phyloP scores from a whole-genome alignment of 192 early-diverging fungal species.

The Backusella morwellensis region DNA sequence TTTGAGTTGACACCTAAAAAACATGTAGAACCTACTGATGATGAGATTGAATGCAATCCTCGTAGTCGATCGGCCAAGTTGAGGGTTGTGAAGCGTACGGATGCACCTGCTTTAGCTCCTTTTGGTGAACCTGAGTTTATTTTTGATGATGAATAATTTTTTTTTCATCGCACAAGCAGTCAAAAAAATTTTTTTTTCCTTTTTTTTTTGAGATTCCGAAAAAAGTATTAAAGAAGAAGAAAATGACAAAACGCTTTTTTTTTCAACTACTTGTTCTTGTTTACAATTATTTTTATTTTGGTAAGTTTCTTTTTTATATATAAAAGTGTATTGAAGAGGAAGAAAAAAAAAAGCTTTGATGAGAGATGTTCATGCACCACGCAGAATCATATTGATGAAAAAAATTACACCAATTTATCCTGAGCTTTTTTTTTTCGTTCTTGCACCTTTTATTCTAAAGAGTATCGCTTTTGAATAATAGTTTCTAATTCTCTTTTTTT shows the following conservation, averaged over 20 bases:
- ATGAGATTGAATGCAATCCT: slow-evolving; percentile 57
- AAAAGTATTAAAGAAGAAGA: neutral
- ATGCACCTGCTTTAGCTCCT: slow-evolving; percentile 19
- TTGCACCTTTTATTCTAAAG: neutral
- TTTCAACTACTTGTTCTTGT: neutral
- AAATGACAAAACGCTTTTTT: neutral
- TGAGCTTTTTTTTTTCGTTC: slow-evolving; percentile 9
- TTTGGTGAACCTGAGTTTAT: slow-evolving; percentile 7
- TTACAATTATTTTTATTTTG: slow-evolving; percentile 5
- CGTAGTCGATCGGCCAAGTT: slow-evolving; percentile 57
- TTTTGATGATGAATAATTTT: slow-evolving; percentile 5
- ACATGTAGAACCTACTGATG: slow-evolving; percentile 41
- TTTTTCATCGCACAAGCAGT: neutral
- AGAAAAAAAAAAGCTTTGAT: slow-evolving; percentile 11
- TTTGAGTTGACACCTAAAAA: slow-evolving; percentile 36
- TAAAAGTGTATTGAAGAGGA: neutral
- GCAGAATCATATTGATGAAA: slow-evolving; percentile 25
- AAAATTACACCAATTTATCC: slow-evolving; percentile 2
- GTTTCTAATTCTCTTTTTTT: neutral
- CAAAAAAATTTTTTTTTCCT: neutral
- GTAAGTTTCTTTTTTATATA: slow-evolving; percentile 5
- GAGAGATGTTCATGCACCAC: slow-evolving; percentile 26
- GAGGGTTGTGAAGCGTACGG: slow-evolving; percentile 33
- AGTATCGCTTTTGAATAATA: neutral
- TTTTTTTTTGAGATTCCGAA: neutral